Base-by-base conservation (phyloP, 345 rosid species). In the Salix viminalis region DNA sequence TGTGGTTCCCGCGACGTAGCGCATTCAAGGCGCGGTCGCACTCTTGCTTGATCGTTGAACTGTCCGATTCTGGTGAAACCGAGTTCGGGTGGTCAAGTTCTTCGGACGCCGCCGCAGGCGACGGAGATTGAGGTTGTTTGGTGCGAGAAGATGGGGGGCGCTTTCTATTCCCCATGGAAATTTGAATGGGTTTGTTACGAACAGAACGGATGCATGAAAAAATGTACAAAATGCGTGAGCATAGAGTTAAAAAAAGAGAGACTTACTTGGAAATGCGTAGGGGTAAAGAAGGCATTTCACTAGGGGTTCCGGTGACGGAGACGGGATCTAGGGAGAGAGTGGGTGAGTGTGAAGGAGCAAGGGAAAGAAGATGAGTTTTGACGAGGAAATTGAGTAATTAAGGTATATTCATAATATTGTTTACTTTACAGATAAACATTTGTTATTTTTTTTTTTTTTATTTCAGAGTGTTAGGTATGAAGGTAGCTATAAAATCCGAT, bases 11-110 rank as follows among this genome's bases (percentile, higher is more conserved):
- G 1, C 95, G 85, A 75, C 89, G 95, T 24, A 93, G 88, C 23
- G 98, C 87, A 34, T 83, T 88, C 18, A 92, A 86, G 60, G 99
- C 97, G 65, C 94, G 90, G 82, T 93, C 97, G 82, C 95, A 93
- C 76, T 96, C 98, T 1, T 65, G 79, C 88, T 91, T 96, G 83
- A 92, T 79, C 42, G 80, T 77, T 24, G 84, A 82, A 8, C 58
- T 81, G 58, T 76, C 81, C 39, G 81, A 74, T 76, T 79, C 80
- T 23, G 70, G 42, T 67, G 74, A 2, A n/a, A 56, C 62, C 13
- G 2, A 8, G 10, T 56, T 56, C 10, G 26, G 62, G 6, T n/a
- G 62, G 28, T 36, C 26, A n/a, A 24, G n/a, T 19, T 66, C 69
- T 2, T 34, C 69, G 26, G 67, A 79, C 65, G 73, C 79, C 26